A percentile compares a stretch with the other conserved stretches of the same genome.
Conservation (phyloP, 2,329 filamentous ascomycete species). For the Xylariales sp. region DNA sequence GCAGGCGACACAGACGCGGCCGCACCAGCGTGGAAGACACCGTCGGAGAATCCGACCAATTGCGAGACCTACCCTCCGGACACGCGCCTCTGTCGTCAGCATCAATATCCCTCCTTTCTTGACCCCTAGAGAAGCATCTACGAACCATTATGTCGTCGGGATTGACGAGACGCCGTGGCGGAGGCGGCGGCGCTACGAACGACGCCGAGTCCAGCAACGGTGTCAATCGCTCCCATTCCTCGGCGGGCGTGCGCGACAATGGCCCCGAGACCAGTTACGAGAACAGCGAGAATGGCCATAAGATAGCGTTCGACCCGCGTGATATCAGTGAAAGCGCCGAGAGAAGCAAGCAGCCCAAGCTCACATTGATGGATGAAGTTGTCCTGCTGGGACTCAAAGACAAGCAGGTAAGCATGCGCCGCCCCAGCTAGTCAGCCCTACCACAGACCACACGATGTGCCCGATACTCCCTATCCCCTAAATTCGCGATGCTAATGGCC, state of each 20-base stretch:
- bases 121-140: constrained; percentile 8
- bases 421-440: not conserved
- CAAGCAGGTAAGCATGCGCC: constrained; percentile 81
- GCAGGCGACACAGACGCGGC: constrained; percentile 16
- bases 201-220: constrained; percentile 68
- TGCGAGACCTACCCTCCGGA: constrained; percentile 15
- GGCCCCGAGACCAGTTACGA: constrained; percentile 86
- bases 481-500: constrained; percentile 36
- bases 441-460: not conserved
- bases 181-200: constrained; percentile 64
- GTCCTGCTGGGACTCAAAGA: constrained; percentile 95
- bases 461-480: not conserved
- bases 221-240: constrained; percentile 68
- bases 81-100: constrained; percentile 26
- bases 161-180: constrained; percentile 58
- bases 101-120: constrained; percentile 9
- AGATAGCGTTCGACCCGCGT: constrained; percentile 96
- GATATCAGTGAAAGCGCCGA: constrained; percentile 98
- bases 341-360: constrained; percentile 95
- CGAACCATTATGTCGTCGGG: constrained; percentile 55
- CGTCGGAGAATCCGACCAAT: constrained; percentile 20
- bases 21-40: constrained; percentile 21
- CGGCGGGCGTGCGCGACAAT: constrained; percentile 64
- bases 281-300: constrained; percentile 94
- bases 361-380: constrained; percentile 99